phyloP scores from a whole-genome alignment of 129 eudicot species.

The Kitagawia praeruptora region DNA sequence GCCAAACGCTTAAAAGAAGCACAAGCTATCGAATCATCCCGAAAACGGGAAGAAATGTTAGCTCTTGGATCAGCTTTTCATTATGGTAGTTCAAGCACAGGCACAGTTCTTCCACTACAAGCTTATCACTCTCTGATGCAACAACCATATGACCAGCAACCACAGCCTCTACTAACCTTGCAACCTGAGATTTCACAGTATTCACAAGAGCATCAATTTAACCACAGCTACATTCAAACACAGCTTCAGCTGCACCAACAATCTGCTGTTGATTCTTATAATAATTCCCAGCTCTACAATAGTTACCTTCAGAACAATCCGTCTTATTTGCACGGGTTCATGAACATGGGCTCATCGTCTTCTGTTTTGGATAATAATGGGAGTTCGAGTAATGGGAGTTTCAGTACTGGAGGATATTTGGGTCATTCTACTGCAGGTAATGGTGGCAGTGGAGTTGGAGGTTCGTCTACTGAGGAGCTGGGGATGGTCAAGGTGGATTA shows the following conservation, averaged over 20 bases:
- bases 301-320: constrained; percentile 55
- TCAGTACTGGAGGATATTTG: constrained; percentile 51
- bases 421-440: constrained; percentile 41
- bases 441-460: constrained; percentile 4
- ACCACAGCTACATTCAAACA: constrained; percentile 57
- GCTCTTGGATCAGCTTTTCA: constrained; percentile 57
- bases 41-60: constrained; percentile 77
- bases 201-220: constrained; percentile 45
- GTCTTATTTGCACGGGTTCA: constrained; percentile 69
- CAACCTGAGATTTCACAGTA: constrained; percentile 59
- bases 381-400: constrained; percentile 48
- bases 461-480: constrained; percentile 29
- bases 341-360: constrained; percentile 69
- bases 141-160: constrained; percentile 56
- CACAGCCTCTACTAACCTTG: constrained; percentile 49
- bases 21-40: constrained; percentile 75
- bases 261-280: constrained; percentile 9
- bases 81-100: constrained; percentile 32
- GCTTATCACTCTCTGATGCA: constrained; percentile 64
- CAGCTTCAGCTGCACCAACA: constrained; percentile 62
- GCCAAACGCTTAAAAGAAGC: constrained; percentile 94
- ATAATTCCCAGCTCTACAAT: constrained; percentile 43
- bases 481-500: constrained; percentile 82
- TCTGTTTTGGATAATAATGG: constrained; percentile 53
- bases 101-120: constrained; percentile 24